Conservation (phyloP, 306 rosid genomes). For the Rosa rugosa region DNA sequence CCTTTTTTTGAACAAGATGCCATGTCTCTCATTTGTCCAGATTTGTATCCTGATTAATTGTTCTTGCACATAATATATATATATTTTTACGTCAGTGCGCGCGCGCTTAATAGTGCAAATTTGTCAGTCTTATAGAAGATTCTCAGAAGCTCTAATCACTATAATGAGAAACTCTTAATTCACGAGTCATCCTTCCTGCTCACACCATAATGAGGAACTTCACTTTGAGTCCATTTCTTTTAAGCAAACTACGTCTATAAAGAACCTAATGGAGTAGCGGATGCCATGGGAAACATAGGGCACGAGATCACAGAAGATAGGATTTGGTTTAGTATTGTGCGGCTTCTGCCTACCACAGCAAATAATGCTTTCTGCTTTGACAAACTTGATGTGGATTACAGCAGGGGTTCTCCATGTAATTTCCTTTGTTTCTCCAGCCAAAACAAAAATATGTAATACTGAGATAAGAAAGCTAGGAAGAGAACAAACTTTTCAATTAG, state of each 20-base stretch:
- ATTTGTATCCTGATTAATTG: neutral
- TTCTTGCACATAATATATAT: no score
- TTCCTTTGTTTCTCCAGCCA: neutral
- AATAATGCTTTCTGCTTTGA: neutral
- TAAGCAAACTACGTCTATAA: no score
- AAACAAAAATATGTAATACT: neutral
- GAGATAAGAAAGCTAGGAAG: neutral
- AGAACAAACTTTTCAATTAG: neutral
- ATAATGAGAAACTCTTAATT: no score
- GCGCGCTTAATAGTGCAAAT: no score
- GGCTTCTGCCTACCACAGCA: neutral
- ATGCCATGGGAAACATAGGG: neutral
- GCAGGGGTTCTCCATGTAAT: neutral
- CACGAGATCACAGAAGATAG: neutral
- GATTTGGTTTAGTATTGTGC: neutral
- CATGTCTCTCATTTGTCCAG: neutral
- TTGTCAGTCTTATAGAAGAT: no score
- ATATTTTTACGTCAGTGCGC: no score
- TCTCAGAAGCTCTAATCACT: no score
- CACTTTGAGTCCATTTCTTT: no score
- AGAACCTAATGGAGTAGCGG: neutral
- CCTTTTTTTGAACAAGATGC: neutral
- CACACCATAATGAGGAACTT: no score
- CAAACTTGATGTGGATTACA: neutral
- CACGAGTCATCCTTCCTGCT: no score